phyloP scores from a whole-genome alignment of 768 basidiomycete species.

The Mycena venus region DNA sequence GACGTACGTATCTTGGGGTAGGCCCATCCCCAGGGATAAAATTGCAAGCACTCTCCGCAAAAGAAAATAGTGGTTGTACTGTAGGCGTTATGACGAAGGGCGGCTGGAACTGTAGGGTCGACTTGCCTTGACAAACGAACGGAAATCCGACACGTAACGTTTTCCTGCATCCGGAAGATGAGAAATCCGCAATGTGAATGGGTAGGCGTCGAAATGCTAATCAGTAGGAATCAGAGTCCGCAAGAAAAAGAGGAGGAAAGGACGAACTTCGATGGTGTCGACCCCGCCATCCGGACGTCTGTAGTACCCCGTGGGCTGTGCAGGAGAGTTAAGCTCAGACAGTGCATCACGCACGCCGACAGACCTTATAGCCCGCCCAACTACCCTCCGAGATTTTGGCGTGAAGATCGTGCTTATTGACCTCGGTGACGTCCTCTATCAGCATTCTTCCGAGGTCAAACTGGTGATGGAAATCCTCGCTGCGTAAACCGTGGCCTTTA shows the following conservation, averaged over 20 bases:
- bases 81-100: not conserved
- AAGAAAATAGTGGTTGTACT: constrained; percentile 35
- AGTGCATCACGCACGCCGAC: not conserved
- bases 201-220: constrained; percentile 30
- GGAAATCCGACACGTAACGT: constrained; percentile 23
- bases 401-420: constrained; percentile 24
- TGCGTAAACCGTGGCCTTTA: constrained; percentile 31
- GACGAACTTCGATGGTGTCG: constrained; percentile 28
- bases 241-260: not conserved
- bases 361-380: constrained; percentile 36
- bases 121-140: constrained; percentile 29
- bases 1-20: constrained; percentile 23
- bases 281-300: constrained; percentile 27
- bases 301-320: constrained; percentile 30
- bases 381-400: constrained; percentile 29
- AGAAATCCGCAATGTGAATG: constrained; percentile 11
- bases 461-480: constrained; percentile 30
- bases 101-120: not conserved
- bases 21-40: constrained; percentile 26
- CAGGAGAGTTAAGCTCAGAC: not conserved
- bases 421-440: constrained; percentile 25
- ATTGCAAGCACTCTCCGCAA: constrained; percentile 30
- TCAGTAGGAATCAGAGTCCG: not conserved
- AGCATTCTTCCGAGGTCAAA: constrained; percentile 29
- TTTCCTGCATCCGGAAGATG: constrained; percentile 22